Conservation (phyloP, 2,329 filamentous ascomycete species). For the Penicillium capsulatum region DNA sequence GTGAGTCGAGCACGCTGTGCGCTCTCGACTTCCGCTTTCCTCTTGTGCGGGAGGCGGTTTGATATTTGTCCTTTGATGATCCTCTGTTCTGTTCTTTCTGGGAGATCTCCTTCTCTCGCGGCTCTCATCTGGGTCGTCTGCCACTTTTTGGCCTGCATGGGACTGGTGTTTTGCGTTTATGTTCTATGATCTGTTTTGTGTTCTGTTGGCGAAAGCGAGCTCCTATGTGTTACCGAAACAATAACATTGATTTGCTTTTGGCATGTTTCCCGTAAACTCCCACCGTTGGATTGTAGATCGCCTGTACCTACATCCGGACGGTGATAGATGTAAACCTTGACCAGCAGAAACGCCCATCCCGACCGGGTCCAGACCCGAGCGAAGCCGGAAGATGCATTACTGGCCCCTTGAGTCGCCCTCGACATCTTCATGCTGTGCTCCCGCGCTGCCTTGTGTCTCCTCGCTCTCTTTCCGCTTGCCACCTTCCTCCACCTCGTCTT, state of each 20-base stretch:
- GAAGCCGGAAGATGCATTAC: constrained; percentile 1
- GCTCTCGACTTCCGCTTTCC: constrained; percentile 12
- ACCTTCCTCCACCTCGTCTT: constrained; percentile 37
- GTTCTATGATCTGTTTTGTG: constrained; percentile 25
- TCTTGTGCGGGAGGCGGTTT: constrained; percentile 23
- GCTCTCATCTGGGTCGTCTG: constrained; percentile 30
- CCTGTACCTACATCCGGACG: too few species aligned
- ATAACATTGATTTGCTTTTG: constrained; percentile 15
- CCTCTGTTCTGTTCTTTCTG: constrained; percentile 4
- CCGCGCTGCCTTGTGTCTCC: constrained; percentile 18
- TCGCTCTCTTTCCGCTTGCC: constrained; percentile 27
- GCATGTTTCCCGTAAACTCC: too few species aligned
- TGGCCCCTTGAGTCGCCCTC: constrained; percentile 11
- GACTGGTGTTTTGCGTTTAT: constrained; percentile 34
- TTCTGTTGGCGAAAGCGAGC: constrained; percentile 30
- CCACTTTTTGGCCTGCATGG: constrained; percentile 37
- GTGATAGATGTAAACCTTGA: too few species aligned
- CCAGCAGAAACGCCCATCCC: constrained; percentile 2
- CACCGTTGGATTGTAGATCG: too few species aligned
- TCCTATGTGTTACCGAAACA: constrained; percentile 19
- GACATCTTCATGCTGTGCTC: constrained; percentile 11
- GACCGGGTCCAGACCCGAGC: background rate
- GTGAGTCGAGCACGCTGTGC: constrained; percentile 21
- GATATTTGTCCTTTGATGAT: constrained; percentile 16
- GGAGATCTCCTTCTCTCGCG: constrained; percentile 22